These are phyloP conservation scores for Yamadazyma nakazawae DNA, from an alignment of 805 yeast genomes.

Conservation along the genomic window DNA sequence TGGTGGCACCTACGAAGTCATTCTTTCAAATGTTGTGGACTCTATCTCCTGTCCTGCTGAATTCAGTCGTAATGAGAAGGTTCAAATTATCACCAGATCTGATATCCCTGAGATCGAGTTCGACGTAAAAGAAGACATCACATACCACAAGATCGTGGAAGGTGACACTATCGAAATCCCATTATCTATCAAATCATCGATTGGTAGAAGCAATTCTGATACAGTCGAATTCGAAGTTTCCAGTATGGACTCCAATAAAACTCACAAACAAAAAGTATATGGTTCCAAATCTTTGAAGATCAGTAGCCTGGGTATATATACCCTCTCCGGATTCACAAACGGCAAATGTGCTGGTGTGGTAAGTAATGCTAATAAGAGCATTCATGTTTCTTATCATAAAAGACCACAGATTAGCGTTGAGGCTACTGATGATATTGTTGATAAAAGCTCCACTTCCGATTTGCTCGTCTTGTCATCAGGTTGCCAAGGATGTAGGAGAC, in stretches of 20 bases:
- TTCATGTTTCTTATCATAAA: slow-evolving; percentile 21
- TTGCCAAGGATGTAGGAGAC: slow-evolving; percentile 29
- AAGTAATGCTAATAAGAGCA: slow-evolving; percentile 14
- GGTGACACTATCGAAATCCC: slow-evolving; percentile 63
- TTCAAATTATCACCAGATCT: slow-evolving; percentile 60
- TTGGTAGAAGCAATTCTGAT: slow-evolving; percentile 28
- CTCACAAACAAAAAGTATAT: not conserved
- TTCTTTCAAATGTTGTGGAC: slow-evolving; percentile 66
- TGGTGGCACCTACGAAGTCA: slow-evolving; percentile 74
- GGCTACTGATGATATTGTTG: not conserved
- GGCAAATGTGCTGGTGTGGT: slow-evolving; percentile 47
- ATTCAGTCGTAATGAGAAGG: slow-evolving; percentile 48
- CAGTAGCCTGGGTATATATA: slow-evolving; percentile 23
- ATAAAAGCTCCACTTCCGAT: slow-evolving; percentile 15
- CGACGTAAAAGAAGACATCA: slow-evolving; percentile 15
- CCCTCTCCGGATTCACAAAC: slow-evolving; percentile 35
- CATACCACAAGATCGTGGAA: slow-evolving; percentile 47
- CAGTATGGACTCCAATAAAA: slow-evolving; percentile 3
- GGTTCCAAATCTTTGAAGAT: slow-evolving; percentile 6
- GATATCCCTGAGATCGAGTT: slow-evolving; percentile 56
- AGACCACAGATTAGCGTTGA: slow-evolving; percentile 22
- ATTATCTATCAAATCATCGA: slow-evolving; percentile 31
- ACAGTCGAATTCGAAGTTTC: slow-evolving; percentile 30
- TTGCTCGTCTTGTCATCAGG: slow-evolving; percentile 23
- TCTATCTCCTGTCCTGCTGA: slow-evolving; percentile 76